These are phyloP conservation scores for Cordia subcordata DNA, from an alignment of 257 asterid genomes.

Conservation along the genomic window DNA sequence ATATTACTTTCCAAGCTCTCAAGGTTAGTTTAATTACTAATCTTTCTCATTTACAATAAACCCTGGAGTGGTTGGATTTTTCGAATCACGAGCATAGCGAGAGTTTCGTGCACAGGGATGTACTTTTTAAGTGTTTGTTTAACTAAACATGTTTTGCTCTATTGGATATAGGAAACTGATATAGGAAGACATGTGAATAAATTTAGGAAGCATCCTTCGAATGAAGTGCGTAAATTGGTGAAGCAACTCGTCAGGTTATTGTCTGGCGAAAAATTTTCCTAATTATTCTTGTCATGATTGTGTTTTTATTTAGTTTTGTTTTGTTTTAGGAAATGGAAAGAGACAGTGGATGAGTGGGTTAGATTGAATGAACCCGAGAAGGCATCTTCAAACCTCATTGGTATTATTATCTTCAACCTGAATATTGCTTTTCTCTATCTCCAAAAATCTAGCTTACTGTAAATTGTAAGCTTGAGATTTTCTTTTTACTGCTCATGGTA, in stretches of 20 bases:
- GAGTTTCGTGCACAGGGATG: background rate
- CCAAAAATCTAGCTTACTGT: background rate
- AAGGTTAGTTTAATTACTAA: constrained; percentile 30
- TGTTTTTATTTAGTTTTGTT: constrained; percentile 6
- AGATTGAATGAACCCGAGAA: constrained; percentile 62
- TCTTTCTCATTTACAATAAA: background rate
- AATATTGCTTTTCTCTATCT: background rate
- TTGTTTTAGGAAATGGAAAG: constrained; percentile 82
- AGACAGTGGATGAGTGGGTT: constrained; percentile 92
- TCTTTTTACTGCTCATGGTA: background rate
- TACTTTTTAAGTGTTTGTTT: background rate
- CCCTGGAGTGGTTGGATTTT: no score
- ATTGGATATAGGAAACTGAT: constrained; percentile 63
- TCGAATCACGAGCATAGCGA: no score
- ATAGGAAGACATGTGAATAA: constrained; percentile 86
- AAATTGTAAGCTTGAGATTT: background rate
- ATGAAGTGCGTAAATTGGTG: constrained; percentile 76
- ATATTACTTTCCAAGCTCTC: constrained; percentile 77
- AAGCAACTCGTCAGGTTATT: constrained; percentile 84
- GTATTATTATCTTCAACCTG: constrained; percentile 35
- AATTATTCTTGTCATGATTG: constrained; percentile 1
- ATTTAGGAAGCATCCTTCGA: constrained; percentile 75
- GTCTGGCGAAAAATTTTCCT: constrained; percentile 1
- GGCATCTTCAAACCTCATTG: constrained; percentile 48
- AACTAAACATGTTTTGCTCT: background rate